phyloP scores from a whole-genome alignment of 768 basidiomycete species.

The Fibroporia radiculosa region DNA sequence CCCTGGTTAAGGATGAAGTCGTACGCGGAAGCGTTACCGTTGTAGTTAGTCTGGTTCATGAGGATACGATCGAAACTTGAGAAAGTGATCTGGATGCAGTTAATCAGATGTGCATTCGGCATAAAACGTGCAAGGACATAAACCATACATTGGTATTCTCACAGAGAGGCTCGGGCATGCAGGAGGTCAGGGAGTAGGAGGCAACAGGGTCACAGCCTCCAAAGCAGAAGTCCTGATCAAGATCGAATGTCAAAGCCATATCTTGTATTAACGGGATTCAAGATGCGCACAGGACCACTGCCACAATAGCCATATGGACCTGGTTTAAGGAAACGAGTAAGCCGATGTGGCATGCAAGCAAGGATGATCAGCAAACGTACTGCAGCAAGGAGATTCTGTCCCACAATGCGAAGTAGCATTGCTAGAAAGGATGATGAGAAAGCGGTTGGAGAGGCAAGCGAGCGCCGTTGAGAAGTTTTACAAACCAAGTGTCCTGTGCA shows the following conservation, averaged over 20 bases:
- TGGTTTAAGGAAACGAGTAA: constrained; percentile 12
- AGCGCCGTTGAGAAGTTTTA: not conserved
- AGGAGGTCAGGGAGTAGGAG: constrained; percentile 58
- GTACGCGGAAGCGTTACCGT: constrained; percentile 68
- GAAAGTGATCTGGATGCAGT: constrained; percentile 47
- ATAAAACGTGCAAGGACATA: not conserved
- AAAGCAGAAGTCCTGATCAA: constrained; percentile 54
- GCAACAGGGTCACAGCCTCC: constrained; percentile 81
- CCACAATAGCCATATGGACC: constrained; percentile 54
- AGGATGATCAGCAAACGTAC: constrained; percentile 20
- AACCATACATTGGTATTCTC: constrained; percentile 49
- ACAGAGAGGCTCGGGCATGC: constrained; percentile 68
- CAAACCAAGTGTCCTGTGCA: constrained; percentile 18
- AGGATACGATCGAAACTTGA: constrained; percentile 59
- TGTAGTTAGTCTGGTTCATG: constrained; percentile 55
- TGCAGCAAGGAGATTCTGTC: constrained; percentile 36
- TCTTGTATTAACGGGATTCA: not conserved
- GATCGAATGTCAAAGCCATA: constrained; percentile 6
- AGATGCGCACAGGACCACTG: constrained; percentile 26
- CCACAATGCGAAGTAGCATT: constrained; percentile 30
- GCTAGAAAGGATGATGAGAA: constrained; percentile 19
- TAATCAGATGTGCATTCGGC: not conserved
- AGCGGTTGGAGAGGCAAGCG: not conserved
- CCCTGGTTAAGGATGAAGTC: constrained; percentile 73
- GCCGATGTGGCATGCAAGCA: not conserved